Conservation (phyloP, 768 basidiomycete genomes). For the Boletus huronensis region DNA sequence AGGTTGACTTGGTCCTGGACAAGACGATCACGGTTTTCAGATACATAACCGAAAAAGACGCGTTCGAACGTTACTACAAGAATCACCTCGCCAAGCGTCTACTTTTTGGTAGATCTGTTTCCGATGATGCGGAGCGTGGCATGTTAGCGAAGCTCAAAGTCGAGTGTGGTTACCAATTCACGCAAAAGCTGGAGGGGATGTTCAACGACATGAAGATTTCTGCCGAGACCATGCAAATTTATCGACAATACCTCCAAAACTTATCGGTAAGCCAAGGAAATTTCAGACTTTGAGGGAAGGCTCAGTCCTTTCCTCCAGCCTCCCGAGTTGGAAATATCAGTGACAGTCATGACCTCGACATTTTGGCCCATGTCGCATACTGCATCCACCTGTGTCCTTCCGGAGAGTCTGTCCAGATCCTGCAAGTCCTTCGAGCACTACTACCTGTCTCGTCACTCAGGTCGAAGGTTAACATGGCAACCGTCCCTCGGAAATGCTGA, state of each 20-base stretch:
- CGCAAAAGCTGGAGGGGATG: conserved; percentile 98
- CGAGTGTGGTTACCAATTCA: conserved; percentile 95
- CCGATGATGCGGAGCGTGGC: conserved; percentile 95
- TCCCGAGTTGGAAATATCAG: conserved; percentile 74
- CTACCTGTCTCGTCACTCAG: conserved; percentile 86
- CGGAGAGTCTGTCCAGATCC: conserved; percentile 57
- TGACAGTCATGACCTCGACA: conserved; percentile 93
- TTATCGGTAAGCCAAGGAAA: conserved; percentile 47
- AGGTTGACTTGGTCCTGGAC: conserved; percentile 86
- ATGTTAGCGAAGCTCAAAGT: conserved; percentile 98
- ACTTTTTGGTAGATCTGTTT: conserved; percentile 80
- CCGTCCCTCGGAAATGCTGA: conserved; percentile 88
- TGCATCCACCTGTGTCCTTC: conserved; percentile 62
- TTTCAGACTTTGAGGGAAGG: neutral
- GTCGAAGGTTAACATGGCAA: conserved; percentile 90
- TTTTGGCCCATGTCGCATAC: conserved; percentile 88
- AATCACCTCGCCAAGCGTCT: conserved; percentile 91
- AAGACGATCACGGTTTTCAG: conserved; percentile 97
- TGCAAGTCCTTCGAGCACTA: conserved; percentile 83
- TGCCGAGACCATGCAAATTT: conserved; percentile 73
- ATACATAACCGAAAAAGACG: conserved; percentile 91
- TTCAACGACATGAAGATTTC: conserved; percentile 95
- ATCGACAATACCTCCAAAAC: conserved; percentile 56
- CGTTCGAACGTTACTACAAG: conserved; percentile 98
- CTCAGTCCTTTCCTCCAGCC: conserved; percentile 42